Evolutionary conservation across 2,329 filamentous ascomycete genomes (phyloP), one percentile per base, ranked within the genome.

Genomic region (Aspergillus costaricaensis): DNA sequence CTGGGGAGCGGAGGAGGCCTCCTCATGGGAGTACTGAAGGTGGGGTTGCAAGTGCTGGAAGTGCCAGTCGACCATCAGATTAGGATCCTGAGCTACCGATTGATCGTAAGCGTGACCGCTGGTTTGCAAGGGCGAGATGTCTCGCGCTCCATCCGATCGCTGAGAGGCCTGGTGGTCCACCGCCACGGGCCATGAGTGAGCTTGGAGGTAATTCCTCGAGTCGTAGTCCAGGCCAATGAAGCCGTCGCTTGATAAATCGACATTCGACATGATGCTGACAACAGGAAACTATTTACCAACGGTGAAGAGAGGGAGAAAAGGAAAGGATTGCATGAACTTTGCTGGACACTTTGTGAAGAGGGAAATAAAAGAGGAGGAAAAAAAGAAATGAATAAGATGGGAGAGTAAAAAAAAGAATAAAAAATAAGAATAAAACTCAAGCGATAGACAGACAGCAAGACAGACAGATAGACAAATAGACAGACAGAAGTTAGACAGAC

Each of bases 1-100:
- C 70, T 83, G 85, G 70, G 75, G 70, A 55, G 73, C 82, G 68
- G 88, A 76, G 5, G 83, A 79, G 41, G 82, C 79, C 63, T 88
- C 85, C 69, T 85, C 86, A 47, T 76, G 65, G 36, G 73, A 67
- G 67, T 78, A 79, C 50, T 74, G 73, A 56, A 76, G 69, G 57
- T 78, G 74, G 60, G 70, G 68, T 65, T 77, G 76, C 60, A 77
- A 66, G 27, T 76, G 74, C 62, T 80, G 77, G 60, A 77, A 78
- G 62, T 79, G 76, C 79, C 79, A 81, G 65, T 80, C 79, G 51
- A 77, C 71, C 70, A 81, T 76, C 68, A 80, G 64, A 60, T 72
- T 76, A 49, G 77, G 74, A 66, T 80, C 79, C 54, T 77, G 74
- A 60, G 76, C 71, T 70, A 78, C 73, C 57, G 77, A 74, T 66